Evolutionary conservation across 2,329 filamentous ascomycete genomes (phyloP).

Genomic region (Alternaria solani): DNA sequence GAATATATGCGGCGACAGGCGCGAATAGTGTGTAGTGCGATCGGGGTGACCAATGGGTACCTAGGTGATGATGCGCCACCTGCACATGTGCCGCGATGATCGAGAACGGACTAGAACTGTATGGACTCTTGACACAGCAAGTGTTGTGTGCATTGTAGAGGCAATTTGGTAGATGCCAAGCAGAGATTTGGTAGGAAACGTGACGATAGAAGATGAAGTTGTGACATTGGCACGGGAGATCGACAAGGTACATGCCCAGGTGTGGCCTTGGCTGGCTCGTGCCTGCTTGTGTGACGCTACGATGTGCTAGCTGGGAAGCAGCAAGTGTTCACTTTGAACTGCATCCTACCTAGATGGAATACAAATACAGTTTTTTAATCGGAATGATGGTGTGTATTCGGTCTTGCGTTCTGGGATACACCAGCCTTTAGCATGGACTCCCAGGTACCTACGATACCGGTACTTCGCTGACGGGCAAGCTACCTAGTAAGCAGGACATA

Average conservation of each 20-base stretch:
- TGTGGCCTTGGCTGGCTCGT: constrained; percentile 8
- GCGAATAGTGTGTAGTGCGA: not conserved
- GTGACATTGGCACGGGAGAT: constrained; percentile 5
- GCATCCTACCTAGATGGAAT: not conserved
- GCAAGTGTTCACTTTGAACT: not conserved
- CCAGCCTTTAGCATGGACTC: not conserved
- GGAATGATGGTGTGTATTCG: not conserved
- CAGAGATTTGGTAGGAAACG: not conserved
- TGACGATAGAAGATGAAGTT: constrained; percentile 4
- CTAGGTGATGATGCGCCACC: not conserved
- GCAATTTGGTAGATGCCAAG: not conserved
- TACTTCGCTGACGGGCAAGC: not conserved
- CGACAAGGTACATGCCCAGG: constrained; percentile 7
- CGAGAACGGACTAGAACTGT: not conserved
- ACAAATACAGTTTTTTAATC: not conserved
- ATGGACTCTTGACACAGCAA: not conserved
- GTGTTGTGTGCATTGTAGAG: not conserved
- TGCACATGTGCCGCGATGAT: not conserved
- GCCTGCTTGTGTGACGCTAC: constrained; percentile 1
- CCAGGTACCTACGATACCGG: not conserved
- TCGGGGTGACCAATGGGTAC: not conserved
- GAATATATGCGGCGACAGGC: not conserved
- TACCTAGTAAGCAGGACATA: not conserved
- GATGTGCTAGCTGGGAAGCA: not conserved
- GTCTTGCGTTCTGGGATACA: not conserved